Evolutionary conservation across 257 asterid genomes (phyloP).

Genomic region (Plectranthus barbatus): DNA sequence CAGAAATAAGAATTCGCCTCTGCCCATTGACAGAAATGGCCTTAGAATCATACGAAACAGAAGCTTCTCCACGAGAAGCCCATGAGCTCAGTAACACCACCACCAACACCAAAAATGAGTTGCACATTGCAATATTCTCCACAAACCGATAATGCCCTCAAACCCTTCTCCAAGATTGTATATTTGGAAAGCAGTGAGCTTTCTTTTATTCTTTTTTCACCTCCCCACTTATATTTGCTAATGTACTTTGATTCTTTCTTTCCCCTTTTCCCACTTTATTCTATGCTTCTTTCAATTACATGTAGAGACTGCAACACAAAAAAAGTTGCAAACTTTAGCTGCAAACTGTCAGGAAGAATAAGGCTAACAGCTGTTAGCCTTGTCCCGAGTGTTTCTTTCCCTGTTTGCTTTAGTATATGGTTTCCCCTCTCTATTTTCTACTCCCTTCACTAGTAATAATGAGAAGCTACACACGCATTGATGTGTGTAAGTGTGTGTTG

Average conservation of each 20-base stretch:
- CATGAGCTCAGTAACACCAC: slow-evolving; percentile 26
- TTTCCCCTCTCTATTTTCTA: background rate
- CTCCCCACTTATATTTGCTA: slow-evolving; percentile 12
- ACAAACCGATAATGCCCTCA: slow-evolving; percentile 28
- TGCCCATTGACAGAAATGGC: slow-evolving; percentile 71
- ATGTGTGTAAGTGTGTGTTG: slow-evolving; percentile 17
- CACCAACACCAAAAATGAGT: slow-evolving; percentile 17
- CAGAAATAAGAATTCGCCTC: slow-evolving; percentile 69
- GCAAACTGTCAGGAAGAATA: slow-evolving; percentile 6
- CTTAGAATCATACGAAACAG: slow-evolving; percentile 71
- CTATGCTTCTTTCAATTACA: slow-evolving; percentile 30
- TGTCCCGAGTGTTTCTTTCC: slow-evolving; percentile 8
- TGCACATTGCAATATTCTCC: slow-evolving; percentile 25
- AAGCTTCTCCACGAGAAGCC: slow-evolving; percentile 34
- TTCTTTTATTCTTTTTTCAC: slow-evolving; percentile 7
- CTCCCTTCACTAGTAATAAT: slow-evolving; percentile 5
- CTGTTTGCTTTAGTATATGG: background rate
- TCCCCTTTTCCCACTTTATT: slow-evolving; percentile 37
- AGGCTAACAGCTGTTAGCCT: slow-evolving; percentile 34
- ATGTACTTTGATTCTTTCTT: slow-evolving; percentile 27
- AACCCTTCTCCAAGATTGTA: slow-evolving; percentile 20
- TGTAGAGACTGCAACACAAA: slow-evolving; percentile 16
- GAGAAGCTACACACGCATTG: slow-evolving; percentile 14
- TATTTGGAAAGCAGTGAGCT: slow-evolving; percentile 21
- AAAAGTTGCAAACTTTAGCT: slow-evolving; percentile 26